Percentiles rank a stretch among this genome's conserved stretches.
These are phyloP conservation scores for Rhinocladiella mackenziei DNA, from an alignment of 2,329 filamentous ascomycete species.

Conservation along the genomic window DNA sequence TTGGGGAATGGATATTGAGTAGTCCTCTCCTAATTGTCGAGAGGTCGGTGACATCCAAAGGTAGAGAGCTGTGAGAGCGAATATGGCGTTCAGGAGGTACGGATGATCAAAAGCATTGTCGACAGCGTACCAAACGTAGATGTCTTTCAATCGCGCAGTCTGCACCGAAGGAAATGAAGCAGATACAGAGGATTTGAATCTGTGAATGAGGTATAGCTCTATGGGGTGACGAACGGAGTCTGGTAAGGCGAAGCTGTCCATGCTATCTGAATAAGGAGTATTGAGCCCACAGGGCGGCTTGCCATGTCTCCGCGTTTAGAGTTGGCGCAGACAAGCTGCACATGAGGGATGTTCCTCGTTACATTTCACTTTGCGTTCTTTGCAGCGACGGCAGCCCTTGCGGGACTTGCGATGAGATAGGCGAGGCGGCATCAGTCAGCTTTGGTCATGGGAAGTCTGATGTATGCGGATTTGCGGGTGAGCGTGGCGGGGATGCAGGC, in stretches of 20 bases:
- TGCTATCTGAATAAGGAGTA: conserved; percentile 7
- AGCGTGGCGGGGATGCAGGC: not conserved
- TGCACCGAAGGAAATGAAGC: conserved; percentile 8
- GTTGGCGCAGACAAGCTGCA: conserved; percentile 9
- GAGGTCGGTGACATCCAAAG: conserved; percentile 6
- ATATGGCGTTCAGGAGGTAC: conserved; percentile 14
- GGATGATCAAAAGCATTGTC: conserved; percentile 8
- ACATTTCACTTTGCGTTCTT: conserved; percentile 29
- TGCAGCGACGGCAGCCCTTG: conserved; percentile 17
- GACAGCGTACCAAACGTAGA: conserved; percentile 6
- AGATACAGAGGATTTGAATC: conserved; percentile 13
- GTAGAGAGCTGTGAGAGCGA: conserved; percentile 15
- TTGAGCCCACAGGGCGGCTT: conserved; percentile 5
- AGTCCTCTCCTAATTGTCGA: not conserved
- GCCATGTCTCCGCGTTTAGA: not conserved
- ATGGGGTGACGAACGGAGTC: conserved; percentile 6
- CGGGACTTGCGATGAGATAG: conserved; percentile 16
- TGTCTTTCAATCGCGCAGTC: conserved; percentile 1
- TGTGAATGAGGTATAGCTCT: conserved; percentile 15
- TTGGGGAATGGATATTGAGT: conserved; percentile 1
- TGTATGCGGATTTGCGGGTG: not conserved
- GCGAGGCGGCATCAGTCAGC: conserved; percentile 6
- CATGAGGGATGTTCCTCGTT: conserved; percentile 31
- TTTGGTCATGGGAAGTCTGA: not conserved
- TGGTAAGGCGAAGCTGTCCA: conserved; percentile 2